These are phyloP conservation scores for Bigelowiella natans DNA, from an alignment of 78 protist species.

Conservation along the genomic window DNA sequence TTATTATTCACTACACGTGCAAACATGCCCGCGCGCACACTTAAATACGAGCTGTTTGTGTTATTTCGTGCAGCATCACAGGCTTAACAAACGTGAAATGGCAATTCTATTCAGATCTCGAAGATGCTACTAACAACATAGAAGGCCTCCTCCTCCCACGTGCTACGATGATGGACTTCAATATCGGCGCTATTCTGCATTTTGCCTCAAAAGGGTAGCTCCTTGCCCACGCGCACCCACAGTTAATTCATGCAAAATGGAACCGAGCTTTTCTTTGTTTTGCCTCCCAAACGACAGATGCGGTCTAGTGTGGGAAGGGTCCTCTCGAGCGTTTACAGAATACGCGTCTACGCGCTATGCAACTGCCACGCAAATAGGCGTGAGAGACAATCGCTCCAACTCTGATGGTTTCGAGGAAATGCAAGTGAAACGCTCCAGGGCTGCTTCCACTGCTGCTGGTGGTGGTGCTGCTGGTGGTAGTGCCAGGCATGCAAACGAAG, in stretches of 20 bases:
- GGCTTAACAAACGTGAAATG: background rate
- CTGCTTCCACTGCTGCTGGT: too few relatives aligned
- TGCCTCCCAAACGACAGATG: background rate
- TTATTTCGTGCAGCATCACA: background rate
- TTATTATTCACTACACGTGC: background rate
- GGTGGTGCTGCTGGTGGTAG: too few relatives aligned
- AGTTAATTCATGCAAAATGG: background rate
- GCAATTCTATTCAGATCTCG: background rate
- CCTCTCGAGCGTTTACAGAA: background rate
- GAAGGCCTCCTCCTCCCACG: background rate
- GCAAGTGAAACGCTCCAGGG: too few relatives aligned
- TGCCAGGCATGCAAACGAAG: too few relatives aligned
- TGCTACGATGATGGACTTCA: background rate
- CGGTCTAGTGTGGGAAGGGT: background rate
- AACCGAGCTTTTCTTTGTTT: background rate
- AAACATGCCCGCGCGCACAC: background rate
- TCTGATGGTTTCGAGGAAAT: too few relatives aligned
- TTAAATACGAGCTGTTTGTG: background rate
- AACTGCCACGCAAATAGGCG: too few relatives aligned
- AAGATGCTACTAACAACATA: background rate
- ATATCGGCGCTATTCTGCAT: background rate
- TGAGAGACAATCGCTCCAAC: too few relatives aligned
- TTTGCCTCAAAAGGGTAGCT: background rate
- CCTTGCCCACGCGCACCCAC: background rate
- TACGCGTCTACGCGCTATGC: background rate